phyloP scores from a whole-genome alignment of 352 stramenopile genomes.

The Pythium biforme region DNA sequence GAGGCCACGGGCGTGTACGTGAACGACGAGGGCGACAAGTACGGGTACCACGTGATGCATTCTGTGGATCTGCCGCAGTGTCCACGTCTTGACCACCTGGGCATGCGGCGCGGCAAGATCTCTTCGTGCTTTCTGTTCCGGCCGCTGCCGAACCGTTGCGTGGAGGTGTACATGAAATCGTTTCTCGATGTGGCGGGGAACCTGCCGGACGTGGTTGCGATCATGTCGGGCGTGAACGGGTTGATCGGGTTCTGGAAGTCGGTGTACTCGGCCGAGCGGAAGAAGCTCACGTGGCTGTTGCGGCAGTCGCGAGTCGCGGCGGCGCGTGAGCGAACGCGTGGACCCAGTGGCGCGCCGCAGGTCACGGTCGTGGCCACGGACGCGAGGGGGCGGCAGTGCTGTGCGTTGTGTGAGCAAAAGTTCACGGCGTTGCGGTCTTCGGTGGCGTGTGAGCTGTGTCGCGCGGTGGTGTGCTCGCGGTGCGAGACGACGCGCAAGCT shows the following conservation, averaged over 20 bases:
- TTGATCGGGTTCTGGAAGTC: slow-evolving; percentile 31
- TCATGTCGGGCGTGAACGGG: slow-evolving; percentile 22
- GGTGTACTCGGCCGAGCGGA: slow-evolving; percentile 31
- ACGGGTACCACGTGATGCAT: slow-evolving; percentile 39
- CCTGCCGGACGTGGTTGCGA: slow-evolving; percentile 18
- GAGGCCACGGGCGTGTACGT: slow-evolving; percentile 43
- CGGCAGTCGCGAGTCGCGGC: background rate
- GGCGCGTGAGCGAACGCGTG: too few species aligned
- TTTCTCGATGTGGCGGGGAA: slow-evolving; percentile 27
- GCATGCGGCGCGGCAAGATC: slow-evolving; percentile 12
- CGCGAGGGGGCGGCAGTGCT: slow-evolving; percentile 1
- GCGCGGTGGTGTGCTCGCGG: background rate
- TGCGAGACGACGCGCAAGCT: slow-evolving; percentile 15
- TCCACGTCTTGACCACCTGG: background rate
- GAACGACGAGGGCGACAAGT: slow-evolving; percentile 32
- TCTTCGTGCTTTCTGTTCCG: slow-evolving; percentile 23
- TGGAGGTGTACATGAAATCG: slow-evolving; percentile 35
- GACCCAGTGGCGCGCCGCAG: too few species aligned
- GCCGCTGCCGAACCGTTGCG: slow-evolving; percentile 11
- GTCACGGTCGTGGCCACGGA: background rate
- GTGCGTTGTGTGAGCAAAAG: slow-evolving; percentile 1
- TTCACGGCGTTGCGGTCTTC: background rate
- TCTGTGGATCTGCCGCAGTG: slow-evolving; percentile 34
- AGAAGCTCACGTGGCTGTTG: slow-evolving; percentile 32
- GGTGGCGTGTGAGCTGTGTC: slow-evolving; percentile 9